These are phyloP conservation scores for Yarrowia sp. DNA, from an alignment of 805 yeast genomes.

Conservation along the genomic window DNA sequence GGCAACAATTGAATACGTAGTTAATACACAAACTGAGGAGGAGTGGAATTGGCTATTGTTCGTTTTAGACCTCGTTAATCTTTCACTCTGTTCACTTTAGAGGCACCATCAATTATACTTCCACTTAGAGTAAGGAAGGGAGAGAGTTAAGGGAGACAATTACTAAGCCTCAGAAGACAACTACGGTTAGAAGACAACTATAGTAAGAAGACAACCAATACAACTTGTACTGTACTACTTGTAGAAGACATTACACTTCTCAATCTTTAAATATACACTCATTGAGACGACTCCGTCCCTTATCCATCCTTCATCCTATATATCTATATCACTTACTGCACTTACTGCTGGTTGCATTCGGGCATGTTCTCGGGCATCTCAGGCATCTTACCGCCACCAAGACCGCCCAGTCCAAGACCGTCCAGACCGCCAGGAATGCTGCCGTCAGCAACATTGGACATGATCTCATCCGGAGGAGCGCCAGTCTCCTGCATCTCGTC, in stretches of 20 bases:
- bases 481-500: slow-evolving; percentile 73
- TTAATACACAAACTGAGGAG: too few species aligned
- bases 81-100: too few species aligned
- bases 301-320: slow-evolving; percentile 1
- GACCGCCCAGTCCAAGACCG: slow-evolving; percentile 42
- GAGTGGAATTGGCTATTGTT: too few species aligned
- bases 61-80: too few species aligned
- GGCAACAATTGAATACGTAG: not conserved
- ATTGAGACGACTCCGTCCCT: slow-evolving; percentile 21
- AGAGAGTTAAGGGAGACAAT: too few species aligned
- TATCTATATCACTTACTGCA: slow-evolving; percentile 3
- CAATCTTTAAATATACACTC: slow-evolving; percentile 1
- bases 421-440: slow-evolving; percentile 51
- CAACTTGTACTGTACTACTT: too few species aligned
- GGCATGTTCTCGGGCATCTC: slow-evolving; percentile 39
- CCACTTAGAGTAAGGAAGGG: too few species aligned
- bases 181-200: too few species aligned
- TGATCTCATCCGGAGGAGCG: slow-evolving; percentile 78
- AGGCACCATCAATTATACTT: too few species aligned
- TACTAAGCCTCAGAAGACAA: too few species aligned
- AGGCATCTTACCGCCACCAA: slow-evolving; percentile 41
- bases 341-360: slow-evolving; percentile 39
- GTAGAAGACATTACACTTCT: not conserved
- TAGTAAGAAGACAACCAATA: too few species aligned
- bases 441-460: slow-evolving; percentile 61